These are phyloP conservation scores for Auxenochlorella pyrenoidosa DNA, from an alignment of 139 green algal species.

Conservation along the genomic window DNA sequence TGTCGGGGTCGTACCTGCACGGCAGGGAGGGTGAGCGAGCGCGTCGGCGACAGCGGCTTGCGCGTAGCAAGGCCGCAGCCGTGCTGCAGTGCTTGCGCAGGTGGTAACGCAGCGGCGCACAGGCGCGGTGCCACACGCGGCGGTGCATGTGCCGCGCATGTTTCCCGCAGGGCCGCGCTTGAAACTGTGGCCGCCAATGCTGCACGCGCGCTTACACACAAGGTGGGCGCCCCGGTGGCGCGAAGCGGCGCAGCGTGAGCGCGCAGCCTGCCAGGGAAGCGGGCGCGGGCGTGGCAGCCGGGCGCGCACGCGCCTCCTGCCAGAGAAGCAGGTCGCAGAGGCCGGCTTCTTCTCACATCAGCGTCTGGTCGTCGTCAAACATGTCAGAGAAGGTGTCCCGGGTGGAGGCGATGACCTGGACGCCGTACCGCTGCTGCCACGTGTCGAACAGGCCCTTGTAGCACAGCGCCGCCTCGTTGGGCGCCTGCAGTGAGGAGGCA, in stretches of 20 bases:
- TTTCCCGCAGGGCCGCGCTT: too few species aligned
- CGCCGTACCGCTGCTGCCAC: constrained; percentile 57
- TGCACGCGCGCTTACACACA: too few species aligned
- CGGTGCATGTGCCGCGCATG: too few species aligned
- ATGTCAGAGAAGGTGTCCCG: constrained; percentile 71
- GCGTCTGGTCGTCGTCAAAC: constrained; percentile 85
- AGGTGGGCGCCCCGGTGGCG: too few species aligned
- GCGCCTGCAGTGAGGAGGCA: constrained; percentile 56
- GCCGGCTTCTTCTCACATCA: constrained; percentile 48
- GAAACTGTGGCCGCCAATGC: too few species aligned
- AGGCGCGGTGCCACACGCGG: too few species aligned
- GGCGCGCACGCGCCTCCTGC: neutral
- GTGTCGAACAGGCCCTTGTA: constrained; percentile 62
- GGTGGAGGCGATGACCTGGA: constrained; percentile 62
- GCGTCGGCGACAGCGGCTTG: neutral
- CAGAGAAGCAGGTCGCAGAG: neutral
- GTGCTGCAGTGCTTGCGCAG: too few species aligned
- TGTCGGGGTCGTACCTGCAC: constrained; percentile 74
- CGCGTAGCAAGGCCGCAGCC: neutral
- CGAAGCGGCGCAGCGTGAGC: too few species aligned
- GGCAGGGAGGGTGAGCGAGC: neutral
- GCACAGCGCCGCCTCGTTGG: constrained; percentile 68
- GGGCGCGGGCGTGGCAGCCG: too few species aligned
- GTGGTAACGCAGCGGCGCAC: too few species aligned
- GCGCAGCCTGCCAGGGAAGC: too few species aligned